Conservation (phyloP, 192 early-diverging fungal genomes). For the Powellomyces hirtus region DNA sequence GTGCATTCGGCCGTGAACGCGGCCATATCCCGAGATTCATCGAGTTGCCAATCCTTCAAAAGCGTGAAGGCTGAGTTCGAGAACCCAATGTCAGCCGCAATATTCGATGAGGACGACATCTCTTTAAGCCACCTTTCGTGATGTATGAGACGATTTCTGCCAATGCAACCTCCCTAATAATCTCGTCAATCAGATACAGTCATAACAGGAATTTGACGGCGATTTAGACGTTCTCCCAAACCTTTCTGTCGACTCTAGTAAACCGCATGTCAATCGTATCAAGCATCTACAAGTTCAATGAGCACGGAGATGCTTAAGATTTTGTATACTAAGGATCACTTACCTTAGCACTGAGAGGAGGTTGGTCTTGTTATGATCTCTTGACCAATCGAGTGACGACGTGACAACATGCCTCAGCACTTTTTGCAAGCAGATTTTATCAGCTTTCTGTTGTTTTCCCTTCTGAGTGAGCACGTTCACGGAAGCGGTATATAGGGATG, state of each 20-base stretch:
- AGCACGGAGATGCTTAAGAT: background rate
- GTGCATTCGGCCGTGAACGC: constrained; percentile 8
- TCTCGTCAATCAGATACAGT: background rate
- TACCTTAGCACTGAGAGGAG: constrained; percentile 19
- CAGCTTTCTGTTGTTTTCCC: constrained; percentile 20
- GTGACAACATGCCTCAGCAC: constrained; percentile 16
- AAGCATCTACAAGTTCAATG: constrained; percentile 3
- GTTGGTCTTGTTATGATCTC: background rate
- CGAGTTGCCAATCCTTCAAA: background rate
- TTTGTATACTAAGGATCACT: background rate
- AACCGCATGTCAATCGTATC: constrained; percentile 6
- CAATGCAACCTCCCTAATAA: background rate
- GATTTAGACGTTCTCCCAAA: background rate
- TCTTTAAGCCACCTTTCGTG: constrained; percentile 2
- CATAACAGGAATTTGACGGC: background rate
- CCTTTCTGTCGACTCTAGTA: background rate
- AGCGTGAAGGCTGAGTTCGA: background rate
- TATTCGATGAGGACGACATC: no score
- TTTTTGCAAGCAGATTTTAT: constrained; percentile 7
- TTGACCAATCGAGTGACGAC: constrained; percentile 19
- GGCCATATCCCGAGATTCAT: background rate
- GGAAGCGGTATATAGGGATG: no score
- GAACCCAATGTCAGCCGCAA: background rate
- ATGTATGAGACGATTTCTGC: constrained; percentile 7
- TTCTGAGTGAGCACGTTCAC: no score